Conservation (phyloP, 176 grass and related monocot species). For the Phoenix dactylifera region DNA sequence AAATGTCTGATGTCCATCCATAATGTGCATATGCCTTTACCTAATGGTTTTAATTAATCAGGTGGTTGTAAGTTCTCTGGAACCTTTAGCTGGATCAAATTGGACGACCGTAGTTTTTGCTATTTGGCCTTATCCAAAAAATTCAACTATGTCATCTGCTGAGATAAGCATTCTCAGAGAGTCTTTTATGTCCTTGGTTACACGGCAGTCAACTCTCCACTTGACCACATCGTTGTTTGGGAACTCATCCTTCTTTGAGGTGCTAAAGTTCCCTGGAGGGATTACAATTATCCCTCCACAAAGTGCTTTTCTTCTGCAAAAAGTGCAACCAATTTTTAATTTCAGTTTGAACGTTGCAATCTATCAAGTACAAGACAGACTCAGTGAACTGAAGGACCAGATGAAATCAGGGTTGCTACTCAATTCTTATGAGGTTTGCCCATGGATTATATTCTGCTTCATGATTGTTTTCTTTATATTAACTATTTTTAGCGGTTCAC, state of each 20-base stretch:
- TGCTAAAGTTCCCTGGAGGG: constrained; percentile 72
- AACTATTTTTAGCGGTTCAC: too few species aligned
- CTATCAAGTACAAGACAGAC: constrained; percentile 53
- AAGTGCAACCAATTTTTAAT: constrained; percentile 65
- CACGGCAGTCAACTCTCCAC: constrained; percentile 57
- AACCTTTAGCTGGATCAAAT: constrained; percentile 41
- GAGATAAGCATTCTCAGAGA: constrained; percentile 70
- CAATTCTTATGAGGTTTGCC: constrained; percentile 67
- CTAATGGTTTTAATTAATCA: constrained; percentile 23
- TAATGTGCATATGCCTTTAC: neutral
- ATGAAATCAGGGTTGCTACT: constrained; percentile 73
- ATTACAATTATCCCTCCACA: constrained; percentile 89
- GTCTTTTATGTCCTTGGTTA: constrained; percentile 66
- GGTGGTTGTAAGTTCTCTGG: constrained; percentile 61
- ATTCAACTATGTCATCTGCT: constrained; percentile 52
- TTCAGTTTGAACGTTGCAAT: constrained; percentile 81
- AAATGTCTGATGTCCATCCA: too few species aligned
- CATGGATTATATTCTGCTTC: too few species aligned
- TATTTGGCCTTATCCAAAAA: constrained; percentile 66
- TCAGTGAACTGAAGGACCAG: constrained; percentile 59
- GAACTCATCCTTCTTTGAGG: constrained; percentile 56
- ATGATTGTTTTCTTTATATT: too few species aligned
- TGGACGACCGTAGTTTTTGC: constrained; percentile 73
- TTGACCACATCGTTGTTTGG: constrained; percentile 64
- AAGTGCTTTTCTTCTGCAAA: constrained; percentile 68